Evolutionary conservation across 208 protist genomes (phyloP), one percentile per base, ranked within the genome.

Genomic region (Trypanosoma conorhini): DNA sequence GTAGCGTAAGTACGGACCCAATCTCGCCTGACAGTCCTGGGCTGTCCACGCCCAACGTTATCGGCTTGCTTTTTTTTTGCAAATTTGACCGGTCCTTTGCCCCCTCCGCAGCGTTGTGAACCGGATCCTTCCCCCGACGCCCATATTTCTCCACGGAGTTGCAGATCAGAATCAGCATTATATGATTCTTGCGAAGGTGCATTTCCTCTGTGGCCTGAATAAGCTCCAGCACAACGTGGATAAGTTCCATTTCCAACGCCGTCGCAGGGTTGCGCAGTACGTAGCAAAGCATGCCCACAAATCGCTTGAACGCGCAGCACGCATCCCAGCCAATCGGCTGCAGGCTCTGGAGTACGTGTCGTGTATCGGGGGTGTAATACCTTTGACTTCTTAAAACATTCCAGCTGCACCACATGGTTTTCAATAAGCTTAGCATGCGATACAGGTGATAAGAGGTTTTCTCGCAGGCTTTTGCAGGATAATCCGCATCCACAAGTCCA

Each of bases 361-460:
- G 77, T 58, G 82, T 92, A 1, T 83, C 78, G 9, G 28, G 48
- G 10, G 83, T 80, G 69, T 85, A 87, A 48, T 21, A 12, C 38
- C 68, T 65, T 78, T 96, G 86, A 54, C 88, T 86, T 38, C 91
- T 84, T 22, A 96, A 73, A 31, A 94, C 79, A 40, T 86, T 84
- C 88, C 91, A 96, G 81, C 88, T 92, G 74, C 86, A 83, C 71
- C 78, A 83, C 87, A 94, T 94, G 3, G 88, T 92, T 77, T 84
- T 81, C 51, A 96, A 75, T 54, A 96, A 70, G 50, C 83, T 79
- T 21, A 82, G 68, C 88, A 94, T 94, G 66, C 83, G 88, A 74
- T 92, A 82, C 78, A 96, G 85, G 70, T 87, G 83, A 42, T 59
- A 63, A 59, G 88, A 85, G 10, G 79, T 87, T 31, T 78, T 60